Base-by-base conservation (phyloP, 257 asterid species). In the Knoxia roxburghii region DNA sequence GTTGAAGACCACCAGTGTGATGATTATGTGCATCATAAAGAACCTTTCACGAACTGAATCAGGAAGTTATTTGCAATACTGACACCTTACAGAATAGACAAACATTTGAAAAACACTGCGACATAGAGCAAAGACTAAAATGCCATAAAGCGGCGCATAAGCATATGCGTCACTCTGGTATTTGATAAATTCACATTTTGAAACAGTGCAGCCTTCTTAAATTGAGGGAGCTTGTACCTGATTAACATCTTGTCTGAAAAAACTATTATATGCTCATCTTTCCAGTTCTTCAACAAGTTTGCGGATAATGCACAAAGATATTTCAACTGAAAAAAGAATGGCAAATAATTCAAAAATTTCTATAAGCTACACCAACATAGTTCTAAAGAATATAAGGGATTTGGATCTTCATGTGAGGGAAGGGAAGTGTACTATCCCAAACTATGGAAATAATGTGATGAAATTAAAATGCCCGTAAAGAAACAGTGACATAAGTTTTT, bases 321-420 rank as follows among this genome's bases (percentile, higher is more conserved):
- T 32, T 27, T 49, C 56, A 61, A 13, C 63, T 50, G 72, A n/a
- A 48, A 66, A 57, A 51, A 71, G 37, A 54, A 30, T 71, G 29
- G 54, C 4, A 26, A 70, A 50, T 45, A 23, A 24, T 24, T 61
- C 46, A 49, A 60, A 56, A 56, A 37, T 29, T n/a, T 27, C 35
- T 11, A 50, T 18, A 24, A 27, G 49, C 54, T 21, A 52, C 43
- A 61, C 26, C 37, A 15, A 60, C 45, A 58, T 49, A 54, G 35
- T 50, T 7, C 23, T 21, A 2, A 39, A 23, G 51, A 46, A 46
- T 40, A 29, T 18, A 21, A 23, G 49, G 5, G 21, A 24, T 62
- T 37, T 52, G 27, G 53, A 35, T 11, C 17, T 33, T 32, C 49
- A 33, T 11, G 43, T 37, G 41, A 57, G 49, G 30, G 50, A 32